phyloP scores from a whole-genome alignment of 139 green algal genomes.

The Chlorella sp. region DNA sequence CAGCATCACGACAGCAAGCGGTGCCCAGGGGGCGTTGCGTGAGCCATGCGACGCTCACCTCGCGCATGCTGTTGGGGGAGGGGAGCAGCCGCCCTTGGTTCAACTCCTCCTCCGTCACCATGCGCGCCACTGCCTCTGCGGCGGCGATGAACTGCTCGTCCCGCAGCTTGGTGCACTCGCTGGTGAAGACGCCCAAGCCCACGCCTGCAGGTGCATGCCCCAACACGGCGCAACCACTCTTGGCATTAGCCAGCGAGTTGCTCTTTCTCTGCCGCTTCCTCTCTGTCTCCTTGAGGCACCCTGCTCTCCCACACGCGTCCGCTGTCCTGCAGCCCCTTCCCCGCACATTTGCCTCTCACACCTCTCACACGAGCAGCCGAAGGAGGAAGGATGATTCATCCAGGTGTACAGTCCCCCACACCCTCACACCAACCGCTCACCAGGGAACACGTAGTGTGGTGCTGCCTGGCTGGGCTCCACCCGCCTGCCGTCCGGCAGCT shows the following conservation, averaged over 20 bases:
- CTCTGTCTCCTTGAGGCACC: too few relatives aligned
- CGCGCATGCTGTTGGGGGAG: slow-evolving; percentile 44
- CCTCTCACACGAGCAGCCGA: too few relatives aligned
- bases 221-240: neutral
- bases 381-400: neutral
- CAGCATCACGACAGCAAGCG: neutral
- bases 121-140: slow-evolving; percentile 62
- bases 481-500: slow-evolving; percentile 14
- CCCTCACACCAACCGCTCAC: slow-evolving; percentile 30
- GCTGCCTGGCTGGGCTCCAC: slow-evolving; percentile 35
- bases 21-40: neutral
- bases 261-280: neutral
- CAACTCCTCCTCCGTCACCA: slow-evolving; percentile 53
- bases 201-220: slow-evolving; percentile 9
- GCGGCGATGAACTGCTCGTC: slow-evolving; percentile 82
- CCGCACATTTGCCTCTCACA: too few relatives aligned
- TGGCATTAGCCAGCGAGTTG: neutral
- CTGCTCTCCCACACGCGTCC: too few relatives aligned
- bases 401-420: too few relatives aligned
- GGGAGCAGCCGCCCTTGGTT: slow-evolving; percentile 52
- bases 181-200: slow-evolving; percentile 31
- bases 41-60: slow-evolving; percentile 40
- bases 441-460: slow-evolving; percentile 63
- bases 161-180: slow-evolving; percentile 56
- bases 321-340: too few relatives aligned